Conservation (phyloP, 768 basidiomycete species). For the Leucocoprinus leucothites region DNA sequence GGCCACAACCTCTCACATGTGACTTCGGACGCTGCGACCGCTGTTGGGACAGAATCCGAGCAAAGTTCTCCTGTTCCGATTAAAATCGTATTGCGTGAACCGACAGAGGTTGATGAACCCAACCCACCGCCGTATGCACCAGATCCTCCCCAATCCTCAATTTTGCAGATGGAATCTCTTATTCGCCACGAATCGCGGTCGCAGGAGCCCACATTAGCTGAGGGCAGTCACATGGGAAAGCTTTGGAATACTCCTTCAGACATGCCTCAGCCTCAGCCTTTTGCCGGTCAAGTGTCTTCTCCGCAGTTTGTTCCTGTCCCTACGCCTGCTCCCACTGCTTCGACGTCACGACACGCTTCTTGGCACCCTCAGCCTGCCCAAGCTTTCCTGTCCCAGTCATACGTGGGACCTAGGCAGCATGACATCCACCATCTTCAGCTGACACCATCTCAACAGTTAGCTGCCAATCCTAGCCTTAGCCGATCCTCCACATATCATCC, state of each 20-base stretch:
- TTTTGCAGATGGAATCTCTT: neutral
- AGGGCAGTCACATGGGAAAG: neutral
- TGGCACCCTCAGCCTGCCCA: conserved; percentile 8
- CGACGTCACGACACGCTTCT: neutral
- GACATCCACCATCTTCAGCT: conserved; percentile 5
- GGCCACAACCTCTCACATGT: conserved; percentile 14
- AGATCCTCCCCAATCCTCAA: neutral
- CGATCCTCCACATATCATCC: conserved; percentile 9
- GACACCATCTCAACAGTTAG: neutral
- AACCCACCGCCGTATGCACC: neutral
- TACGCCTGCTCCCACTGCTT: neutral
- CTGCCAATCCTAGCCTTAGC: conserved; percentile 1
- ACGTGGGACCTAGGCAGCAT: conserved; percentile 7
- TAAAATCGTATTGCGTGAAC: neutral
- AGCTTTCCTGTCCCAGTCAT: neutral
- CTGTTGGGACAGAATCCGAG: neutral
- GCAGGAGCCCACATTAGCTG: neutral
- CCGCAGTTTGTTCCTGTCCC: neutral
- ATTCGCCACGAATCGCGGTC: neutral
- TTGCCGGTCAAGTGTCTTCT: neutral
- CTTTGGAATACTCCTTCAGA: neutral
- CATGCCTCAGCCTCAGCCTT: neutral
- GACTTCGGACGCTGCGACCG: neutral
- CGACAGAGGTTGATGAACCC: neutral
- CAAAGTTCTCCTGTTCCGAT: neutral